Percentiles rank a stretch among this genome's conserved stretches.
phyloP scores from a whole-genome alignment of 1,284 basidiomycete species.

The Mycena citricolor region DNA sequence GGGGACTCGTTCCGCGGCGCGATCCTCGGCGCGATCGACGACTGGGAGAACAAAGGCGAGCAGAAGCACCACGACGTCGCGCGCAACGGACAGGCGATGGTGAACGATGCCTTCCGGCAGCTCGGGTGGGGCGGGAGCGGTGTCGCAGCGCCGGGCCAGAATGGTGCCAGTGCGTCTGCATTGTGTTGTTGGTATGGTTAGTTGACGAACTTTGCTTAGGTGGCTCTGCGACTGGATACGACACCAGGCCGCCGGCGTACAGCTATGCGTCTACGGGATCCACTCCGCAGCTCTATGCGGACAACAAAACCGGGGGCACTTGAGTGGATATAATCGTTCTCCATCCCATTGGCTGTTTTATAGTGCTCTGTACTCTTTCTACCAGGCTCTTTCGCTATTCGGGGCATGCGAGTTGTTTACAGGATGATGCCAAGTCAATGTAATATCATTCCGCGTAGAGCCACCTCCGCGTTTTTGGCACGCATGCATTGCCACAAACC shows the following conservation, averaged over 20 bases:
- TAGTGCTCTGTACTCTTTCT: too few species aligned
- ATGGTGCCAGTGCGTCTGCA: neutral
- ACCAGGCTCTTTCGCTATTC: too few species aligned
- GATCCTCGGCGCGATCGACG: slow-evolving; percentile 17
- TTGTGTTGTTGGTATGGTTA: neutral
- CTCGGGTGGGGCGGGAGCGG: slow-evolving; percentile 6
- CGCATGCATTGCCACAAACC: too few species aligned
- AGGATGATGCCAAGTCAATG: too few species aligned
- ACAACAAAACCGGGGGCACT: too few species aligned
- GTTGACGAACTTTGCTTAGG: neutral
- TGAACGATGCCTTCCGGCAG: slow-evolving; percentile 9
- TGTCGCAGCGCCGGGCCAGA: neutral
- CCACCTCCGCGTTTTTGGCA: too few species aligned
- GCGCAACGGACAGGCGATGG: slow-evolving; percentile 2
- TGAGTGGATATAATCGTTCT: too few species aligned
- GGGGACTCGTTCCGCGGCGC: slow-evolving; percentile 16
- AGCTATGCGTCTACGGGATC: too few species aligned
- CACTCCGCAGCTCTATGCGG: too few species aligned
- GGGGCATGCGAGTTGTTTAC: too few species aligned
- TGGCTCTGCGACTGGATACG: slow-evolving; percentile 6
- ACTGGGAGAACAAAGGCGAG: slow-evolving; percentile 11
- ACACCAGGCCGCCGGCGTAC: slow-evolving; percentile 10
- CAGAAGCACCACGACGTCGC: slow-evolving; percentile 18
- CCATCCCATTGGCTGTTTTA: too few species aligned
- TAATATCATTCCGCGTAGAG: too few species aligned